Evolutionary conservation across 495 filamentous ascomycete species (phyloP).

Genomic region (Penicillium cinerascens): DNA sequence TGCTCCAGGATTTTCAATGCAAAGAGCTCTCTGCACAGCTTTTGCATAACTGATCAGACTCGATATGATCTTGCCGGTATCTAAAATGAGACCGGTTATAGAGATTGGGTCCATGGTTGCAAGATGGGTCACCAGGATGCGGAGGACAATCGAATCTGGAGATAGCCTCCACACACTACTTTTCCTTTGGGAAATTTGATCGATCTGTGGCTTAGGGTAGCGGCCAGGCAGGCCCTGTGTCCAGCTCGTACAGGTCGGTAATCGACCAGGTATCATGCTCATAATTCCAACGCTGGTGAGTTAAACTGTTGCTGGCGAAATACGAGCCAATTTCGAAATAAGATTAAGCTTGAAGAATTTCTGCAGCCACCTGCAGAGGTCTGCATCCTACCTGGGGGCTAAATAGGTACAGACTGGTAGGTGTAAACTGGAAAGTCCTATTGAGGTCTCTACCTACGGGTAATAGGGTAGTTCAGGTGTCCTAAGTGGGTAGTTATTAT

Average conservation of each 20-base stretch:
- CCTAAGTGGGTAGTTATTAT: too few relatives aligned
- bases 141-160: not conserved
- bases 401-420: too few relatives aligned
- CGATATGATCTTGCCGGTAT: conserved; percentile 13
- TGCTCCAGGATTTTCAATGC: conserved; percentile 21
- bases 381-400: too few relatives aligned
- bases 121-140: not conserved
- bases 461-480: too few relatives aligned
- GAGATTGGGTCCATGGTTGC: conserved; percentile 19
- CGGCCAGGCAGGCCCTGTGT: too few relatives aligned
- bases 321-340: too few relatives aligned
- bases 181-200: not conserved
- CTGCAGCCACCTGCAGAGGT: not conserved
- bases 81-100: conserved; percentile 15
- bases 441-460: too few relatives aligned
- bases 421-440: too few relatives aligned
- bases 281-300: not conserved
- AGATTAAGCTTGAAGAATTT: too few relatives aligned
- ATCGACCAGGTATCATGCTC: not conserved
- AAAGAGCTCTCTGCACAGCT: conserved; percentile 19
- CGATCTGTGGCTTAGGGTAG: not conserved
- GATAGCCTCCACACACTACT: not conserved
- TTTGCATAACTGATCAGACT: conserved; percentile 19
- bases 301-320: too few relatives aligned
- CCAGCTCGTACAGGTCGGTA: conserved; percentile 1